Conservation (phyloP, 768 basidiomycete genomes). For the Serendipita sp. region DNA sequence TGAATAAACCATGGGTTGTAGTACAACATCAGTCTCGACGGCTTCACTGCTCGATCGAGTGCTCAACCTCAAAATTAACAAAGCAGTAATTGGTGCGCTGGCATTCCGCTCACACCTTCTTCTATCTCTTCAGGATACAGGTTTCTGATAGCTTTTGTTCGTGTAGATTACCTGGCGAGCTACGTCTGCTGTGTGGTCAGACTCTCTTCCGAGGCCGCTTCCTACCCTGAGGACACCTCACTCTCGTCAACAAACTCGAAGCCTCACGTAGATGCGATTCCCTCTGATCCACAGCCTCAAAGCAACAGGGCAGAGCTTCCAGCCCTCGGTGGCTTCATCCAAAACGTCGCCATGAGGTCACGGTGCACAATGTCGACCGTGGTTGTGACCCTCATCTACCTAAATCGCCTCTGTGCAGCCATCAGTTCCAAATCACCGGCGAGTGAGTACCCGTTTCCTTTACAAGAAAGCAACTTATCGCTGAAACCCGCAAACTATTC, state of each 20-base stretch:
- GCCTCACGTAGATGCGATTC: too few species aligned
- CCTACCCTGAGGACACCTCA: neutral
- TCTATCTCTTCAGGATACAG: neutral
- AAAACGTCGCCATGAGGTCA: neutral
- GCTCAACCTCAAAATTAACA: neutral
- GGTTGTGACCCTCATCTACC: neutral
- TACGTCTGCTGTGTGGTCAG: neutral
- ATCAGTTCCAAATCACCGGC: neutral
- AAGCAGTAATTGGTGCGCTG: neutral
- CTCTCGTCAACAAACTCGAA: too few species aligned
- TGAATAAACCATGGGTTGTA: too few species aligned
- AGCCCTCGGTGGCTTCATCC: neutral
- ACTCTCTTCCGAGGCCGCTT: neutral
- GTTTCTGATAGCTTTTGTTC: neutral
- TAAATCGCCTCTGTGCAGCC: neutral
- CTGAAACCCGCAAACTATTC: neutral
- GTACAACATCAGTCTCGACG: neutral
- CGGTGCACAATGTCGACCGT: conserved; percentile 2
- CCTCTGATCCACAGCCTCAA: neutral
- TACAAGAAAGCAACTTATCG: neutral
- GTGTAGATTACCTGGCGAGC: neutral
- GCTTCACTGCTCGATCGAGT: neutral
- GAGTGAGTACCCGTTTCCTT: neutral
- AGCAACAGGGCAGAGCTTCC: neutral
- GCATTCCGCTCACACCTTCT: neutral